Percentiles rank a stretch among this genome's conserved stretches.
phyloP scores from a whole-genome alignment of 2,329 filamentous ascomycete species.

The Fusarium albidum region DNA sequence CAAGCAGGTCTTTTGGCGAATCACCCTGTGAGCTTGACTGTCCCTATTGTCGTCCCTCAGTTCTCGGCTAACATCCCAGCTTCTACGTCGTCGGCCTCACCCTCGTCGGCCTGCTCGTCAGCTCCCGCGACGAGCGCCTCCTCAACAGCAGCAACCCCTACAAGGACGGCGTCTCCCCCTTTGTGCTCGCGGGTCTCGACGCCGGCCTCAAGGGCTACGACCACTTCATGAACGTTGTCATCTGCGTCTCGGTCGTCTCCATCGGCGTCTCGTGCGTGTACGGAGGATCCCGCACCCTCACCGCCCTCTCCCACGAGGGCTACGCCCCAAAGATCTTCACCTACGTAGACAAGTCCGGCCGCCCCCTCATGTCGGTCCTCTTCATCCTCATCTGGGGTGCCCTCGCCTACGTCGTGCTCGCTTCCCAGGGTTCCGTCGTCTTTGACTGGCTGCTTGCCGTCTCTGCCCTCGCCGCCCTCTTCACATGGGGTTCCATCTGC shows the following conservation, averaged over 20 bases:
- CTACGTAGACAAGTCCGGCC: conserved; percentile 62
- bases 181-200: conserved; percentile 58
- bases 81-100: conserved; percentile 61
- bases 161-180: conserved; percentile 54
- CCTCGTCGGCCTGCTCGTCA: conserved; percentile 56
- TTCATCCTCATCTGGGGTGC: conserved; percentile 56
- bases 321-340: conserved; percentile 62
- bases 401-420: conserved; percentile 57
- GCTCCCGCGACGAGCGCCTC: conserved; percentile 53
- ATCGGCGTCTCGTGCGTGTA: conserved; percentile 64
- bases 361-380: conserved; percentile 57
- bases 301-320: conserved; percentile 64
- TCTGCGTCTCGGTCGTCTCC: conserved; percentile 62
- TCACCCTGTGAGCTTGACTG: conserved; percentile 54
- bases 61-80: conserved; percentile 14
- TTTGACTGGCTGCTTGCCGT: conserved; percentile 73
- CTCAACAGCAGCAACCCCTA: conserved; percentile 44
- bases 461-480: conserved; percentile 69
- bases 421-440: conserved; percentile 56
- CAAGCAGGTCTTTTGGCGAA: conserved; percentile 73
- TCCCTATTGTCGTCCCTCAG: no score
- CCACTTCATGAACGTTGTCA: conserved; percentile 62
- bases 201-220: conserved; percentile 57
- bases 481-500: conserved; percentile 73
- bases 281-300: conserved; percentile 63